Percentiles rank a stretch among this genome's conserved stretches.
Evolutionary conservation across 257 asterid genomes (phyloP).

Genomic region (Parsonsia alboflavescens): DNA sequence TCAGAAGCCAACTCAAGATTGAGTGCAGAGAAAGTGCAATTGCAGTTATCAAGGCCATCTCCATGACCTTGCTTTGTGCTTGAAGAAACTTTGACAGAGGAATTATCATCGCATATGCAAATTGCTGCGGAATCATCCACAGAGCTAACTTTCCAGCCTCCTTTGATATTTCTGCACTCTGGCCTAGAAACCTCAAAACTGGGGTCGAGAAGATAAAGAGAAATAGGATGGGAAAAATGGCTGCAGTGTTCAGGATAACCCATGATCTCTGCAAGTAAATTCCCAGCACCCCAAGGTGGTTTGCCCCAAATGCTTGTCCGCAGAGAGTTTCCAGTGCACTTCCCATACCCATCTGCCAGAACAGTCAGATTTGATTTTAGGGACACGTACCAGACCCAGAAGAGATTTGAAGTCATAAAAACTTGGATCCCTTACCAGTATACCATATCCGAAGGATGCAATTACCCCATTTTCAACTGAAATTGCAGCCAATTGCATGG

Average conservation of each 20-base stretch:
- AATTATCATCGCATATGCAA: constrained; percentile 45
- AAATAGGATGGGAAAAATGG: constrained; percentile 8
- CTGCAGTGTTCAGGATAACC: constrained; percentile 35
- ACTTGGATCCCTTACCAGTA: constrained; percentile 30
- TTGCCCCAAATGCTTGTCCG: constrained; percentile 66
- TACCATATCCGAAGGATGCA: constrained; percentile 49
- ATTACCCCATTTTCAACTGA: constrained; percentile 51
- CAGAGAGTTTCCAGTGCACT: constrained; percentile 65
- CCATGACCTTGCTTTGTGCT: constrained; percentile 51
- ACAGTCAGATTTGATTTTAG: too few species aligned
- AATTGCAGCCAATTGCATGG: constrained; percentile 51
- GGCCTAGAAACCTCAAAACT: constrained; percentile 39
- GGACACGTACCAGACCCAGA: too few species aligned
- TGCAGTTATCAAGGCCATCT: constrained; percentile 38
- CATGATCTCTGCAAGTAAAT: constrained; percentile 50
- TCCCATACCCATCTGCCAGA: constrained; percentile 46
- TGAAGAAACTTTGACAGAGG: constrained; percentile 49
- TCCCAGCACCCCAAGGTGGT: constrained; percentile 39
- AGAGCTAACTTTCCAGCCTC: constrained; percentile 39
- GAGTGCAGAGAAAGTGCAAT: constrained; percentile 31
- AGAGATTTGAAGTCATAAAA: neutral
- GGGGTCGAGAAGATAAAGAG: constrained; percentile 46
- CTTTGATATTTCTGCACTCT: constrained; percentile 25
- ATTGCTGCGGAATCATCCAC: constrained; percentile 59
- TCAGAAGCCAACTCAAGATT: constrained; percentile 40